A percentile compares a stretch with the other conserved stretches of the same genome.
Evolutionary conservation across 148 eudicot species (phyloP).

Genomic region (Cornus suecica): DNA sequence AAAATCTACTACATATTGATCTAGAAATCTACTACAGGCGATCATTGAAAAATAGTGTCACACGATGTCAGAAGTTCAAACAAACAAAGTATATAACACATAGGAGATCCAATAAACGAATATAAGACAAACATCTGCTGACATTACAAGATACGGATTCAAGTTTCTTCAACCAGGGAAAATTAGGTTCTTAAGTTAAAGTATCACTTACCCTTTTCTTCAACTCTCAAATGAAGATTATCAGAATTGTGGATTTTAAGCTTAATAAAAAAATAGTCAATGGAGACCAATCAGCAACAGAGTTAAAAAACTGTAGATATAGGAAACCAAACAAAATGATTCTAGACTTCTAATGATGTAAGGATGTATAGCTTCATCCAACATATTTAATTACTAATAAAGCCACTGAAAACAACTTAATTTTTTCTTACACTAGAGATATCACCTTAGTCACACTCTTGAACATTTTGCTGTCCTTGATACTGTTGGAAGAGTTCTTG

Average conservation of each 20-base stretch:
- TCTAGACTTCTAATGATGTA: neutral
- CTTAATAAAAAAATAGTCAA: neutral
- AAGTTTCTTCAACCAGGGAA: neutral
- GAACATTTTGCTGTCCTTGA: neutral
- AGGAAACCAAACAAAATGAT: neutral
- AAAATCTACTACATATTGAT: neutral
- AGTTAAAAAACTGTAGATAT: neutral
- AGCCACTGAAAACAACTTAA: neutral
- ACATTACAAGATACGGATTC: neutral
- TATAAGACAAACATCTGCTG: neutral
- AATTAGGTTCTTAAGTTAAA: neutral
- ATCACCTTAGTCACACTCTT: neutral
- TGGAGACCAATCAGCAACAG: neutral
- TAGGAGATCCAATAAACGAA: neutral
- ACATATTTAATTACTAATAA: neutral
- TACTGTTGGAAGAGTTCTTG: neutral
- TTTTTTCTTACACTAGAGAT: neutral
- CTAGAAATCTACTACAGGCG: neutral
- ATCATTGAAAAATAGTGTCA: neutral
- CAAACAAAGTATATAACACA: constrained; percentile 4
- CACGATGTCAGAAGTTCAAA: neutral
- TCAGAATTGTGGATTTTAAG: neutral
- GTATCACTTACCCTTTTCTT: too few species aligned
- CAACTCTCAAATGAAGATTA: too few species aligned
- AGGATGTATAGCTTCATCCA: neutral